Conservation (phyloP, 139 green algal genomes). For the Diplosphaera chodatii region DNA sequence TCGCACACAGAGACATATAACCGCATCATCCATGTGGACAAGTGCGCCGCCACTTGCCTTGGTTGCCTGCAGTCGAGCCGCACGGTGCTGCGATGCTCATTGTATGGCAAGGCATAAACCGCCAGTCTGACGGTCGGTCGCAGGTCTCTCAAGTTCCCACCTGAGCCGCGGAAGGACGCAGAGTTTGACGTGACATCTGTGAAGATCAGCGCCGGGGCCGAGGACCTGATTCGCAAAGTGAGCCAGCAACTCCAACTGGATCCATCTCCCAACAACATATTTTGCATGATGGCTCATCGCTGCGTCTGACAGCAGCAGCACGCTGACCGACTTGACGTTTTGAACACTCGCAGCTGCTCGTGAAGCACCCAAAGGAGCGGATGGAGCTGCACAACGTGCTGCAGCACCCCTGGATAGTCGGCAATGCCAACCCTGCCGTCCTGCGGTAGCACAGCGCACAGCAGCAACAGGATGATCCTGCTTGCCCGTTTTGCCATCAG, state of each 20-base stretch:
- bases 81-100: too few species aligned
- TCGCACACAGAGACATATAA: constrained; percentile 78
- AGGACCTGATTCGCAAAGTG: constrained; percentile 79
- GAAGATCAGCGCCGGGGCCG: constrained; percentile 52
- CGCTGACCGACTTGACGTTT: too few species aligned
- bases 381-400: constrained; percentile 66
- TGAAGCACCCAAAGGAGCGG: constrained; percentile 60
- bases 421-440: constrained; percentile 33
- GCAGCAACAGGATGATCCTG: too few species aligned
- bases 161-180: not conserved
- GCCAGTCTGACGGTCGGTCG: too few species aligned
- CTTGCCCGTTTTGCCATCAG: too few species aligned
- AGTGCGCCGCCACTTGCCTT: too few species aligned
- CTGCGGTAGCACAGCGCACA: constrained; percentile 6
- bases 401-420: constrained; percentile 82
- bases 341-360: constrained; percentile 81
- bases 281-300: too few species aligned
- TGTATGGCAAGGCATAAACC: too few species aligned
- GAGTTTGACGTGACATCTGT: not conserved
- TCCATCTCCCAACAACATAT: too few species aligned
- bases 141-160: not conserved
- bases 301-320: too few species aligned
- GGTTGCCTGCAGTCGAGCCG: too few species aligned
- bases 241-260: too few species aligned
- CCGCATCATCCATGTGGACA: constrained; percentile 85